Base-by-base conservation (phyloP, 1,284 basidiomycete genomes). In the Polyporus tsugae region DNA sequence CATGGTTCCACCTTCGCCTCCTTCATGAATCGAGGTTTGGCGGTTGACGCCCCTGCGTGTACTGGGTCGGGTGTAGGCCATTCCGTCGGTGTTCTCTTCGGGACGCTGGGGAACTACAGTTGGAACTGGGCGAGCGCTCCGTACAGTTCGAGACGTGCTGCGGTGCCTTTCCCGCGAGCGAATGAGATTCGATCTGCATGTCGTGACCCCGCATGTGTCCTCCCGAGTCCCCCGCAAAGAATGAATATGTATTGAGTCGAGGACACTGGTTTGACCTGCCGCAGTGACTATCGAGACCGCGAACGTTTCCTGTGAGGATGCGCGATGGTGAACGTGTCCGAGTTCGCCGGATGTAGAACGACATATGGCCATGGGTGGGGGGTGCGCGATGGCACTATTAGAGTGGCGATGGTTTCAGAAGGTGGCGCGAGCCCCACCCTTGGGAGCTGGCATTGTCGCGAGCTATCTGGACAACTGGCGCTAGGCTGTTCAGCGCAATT, bases 11-110 rank as follows among this genome's bases (percentile, higher is more conserved):
- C 6, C 44, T 36, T 38, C n/a, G 17, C 19, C 19, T 57, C 52
- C 52, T 53, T 53, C 52, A 33, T 53, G 52, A 33, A 53, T 33
- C 52, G 29, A 57, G 33, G 19, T 57, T 57, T 57, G 33, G 55
- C 35, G 35, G 35, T 19, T 19, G 19, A 35, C 19, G 35, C 15
- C 0, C 19, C 17, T 57, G 15, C 13, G 52, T 3, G 13, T 13
- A 15, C 10, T 4, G 52, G 15, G n/a, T n/a, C n/a, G n/a, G 46
- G 29, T 2, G 6, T 25, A 15, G 52, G 52, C 11, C 25, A 33
- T 53, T 53, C 10, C 25, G 6, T 13, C 29, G 22, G 52, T 6
- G 15, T 17, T 17, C 52, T 6, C 52, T 33, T 29, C 15, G 29
- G 19, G 6, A 33, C 29, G 29, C 29, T 33, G 25, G 29, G 52